These are phyloP conservation scores for Suillus clintonianus DNA, from an alignment of 768 basidiomycete species.

Conservation along the genomic window DNA sequence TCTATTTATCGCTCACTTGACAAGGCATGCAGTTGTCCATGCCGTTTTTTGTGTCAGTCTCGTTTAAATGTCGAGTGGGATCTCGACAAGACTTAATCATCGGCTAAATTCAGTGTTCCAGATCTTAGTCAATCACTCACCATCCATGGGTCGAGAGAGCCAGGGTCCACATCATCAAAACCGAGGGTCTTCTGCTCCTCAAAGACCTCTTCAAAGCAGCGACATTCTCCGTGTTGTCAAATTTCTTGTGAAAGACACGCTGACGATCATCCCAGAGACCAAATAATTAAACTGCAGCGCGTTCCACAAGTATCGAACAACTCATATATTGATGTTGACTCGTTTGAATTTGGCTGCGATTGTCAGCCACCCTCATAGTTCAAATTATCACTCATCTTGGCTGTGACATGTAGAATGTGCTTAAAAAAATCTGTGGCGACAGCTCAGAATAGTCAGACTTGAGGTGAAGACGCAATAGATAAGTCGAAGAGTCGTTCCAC, in stretches of 20 bases:
- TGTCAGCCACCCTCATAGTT: too few relatives aligned
- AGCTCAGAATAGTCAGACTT: too few relatives aligned
- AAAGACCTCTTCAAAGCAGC: neutral
- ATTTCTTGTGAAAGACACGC: conserved; percentile 3
- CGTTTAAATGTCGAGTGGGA: neutral
- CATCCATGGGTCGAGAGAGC: neutral
- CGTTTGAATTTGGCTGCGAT: too few relatives aligned
- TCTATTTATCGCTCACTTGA: too few relatives aligned
- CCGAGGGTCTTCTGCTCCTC: neutral
- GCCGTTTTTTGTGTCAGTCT: neutral
- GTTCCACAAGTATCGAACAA: neutral
- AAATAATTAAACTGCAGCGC: neutral
- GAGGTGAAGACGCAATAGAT: too few relatives aligned
- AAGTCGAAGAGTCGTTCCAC: too few relatives aligned
- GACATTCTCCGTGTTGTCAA: conserved; percentile 5
- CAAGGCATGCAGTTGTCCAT: neutral
- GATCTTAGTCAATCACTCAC: neutral
- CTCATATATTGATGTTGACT: too few relatives aligned
- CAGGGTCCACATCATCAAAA: neutral
- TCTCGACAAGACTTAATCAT: neutral
- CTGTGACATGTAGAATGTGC: too few relatives aligned
- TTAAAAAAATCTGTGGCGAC: too few relatives aligned
- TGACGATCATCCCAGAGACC: neutral
- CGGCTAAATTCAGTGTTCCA: neutral
- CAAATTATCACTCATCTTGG: too few relatives aligned